phyloP scores from a whole-genome alignment of 352 stramenopile species.

The Pythium brachiatum region DNA sequence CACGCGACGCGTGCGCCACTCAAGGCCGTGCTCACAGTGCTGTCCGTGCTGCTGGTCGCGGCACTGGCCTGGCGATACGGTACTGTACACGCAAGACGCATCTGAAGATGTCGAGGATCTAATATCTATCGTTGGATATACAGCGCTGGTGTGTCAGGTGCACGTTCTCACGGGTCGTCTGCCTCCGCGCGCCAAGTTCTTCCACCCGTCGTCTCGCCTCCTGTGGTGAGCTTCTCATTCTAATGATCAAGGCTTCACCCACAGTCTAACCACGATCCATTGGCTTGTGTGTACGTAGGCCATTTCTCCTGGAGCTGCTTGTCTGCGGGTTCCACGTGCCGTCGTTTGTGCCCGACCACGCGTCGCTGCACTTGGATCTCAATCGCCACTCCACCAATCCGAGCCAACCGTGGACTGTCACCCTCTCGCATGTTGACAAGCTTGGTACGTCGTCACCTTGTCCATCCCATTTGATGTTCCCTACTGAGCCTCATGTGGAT shows the following conservation, averaged over 20 bases:
- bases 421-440: conserved; percentile 41
- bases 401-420: not conserved
- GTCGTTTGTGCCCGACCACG: conserved; percentile 28
- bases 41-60: conserved; percentile 34
- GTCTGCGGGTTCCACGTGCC: conserved; percentile 46
- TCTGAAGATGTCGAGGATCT: too few species aligned
- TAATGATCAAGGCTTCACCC: too few species aligned
- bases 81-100: conserved; percentile 17
- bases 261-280: too few species aligned
- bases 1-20: conserved; percentile 30
- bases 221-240: conserved; percentile 25
- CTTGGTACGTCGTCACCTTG: conserved; percentile 30
- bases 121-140: not conserved
- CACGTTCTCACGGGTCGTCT: conserved; percentile 45
- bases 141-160: conserved; percentile 31
- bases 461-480: not conserved
- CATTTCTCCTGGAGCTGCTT: conserved; percentile 40
- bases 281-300: conserved; percentile 26
- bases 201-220: conserved; percentile 37
- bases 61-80: conserved; percentile 46
- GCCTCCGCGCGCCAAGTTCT: conserved; percentile 28
- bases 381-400: conserved; percentile 14
- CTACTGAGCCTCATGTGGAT: too few species aligned
- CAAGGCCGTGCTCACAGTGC: conserved; percentile 39
- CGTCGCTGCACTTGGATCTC: conserved; percentile 22